Percentiles rank a stretch among this genome's conserved stretches.
These are phyloP conservation scores for Penicillium herquei DNA, from an alignment of 495 filamentous ascomycete genomes.

Conservation along the genomic window DNA sequence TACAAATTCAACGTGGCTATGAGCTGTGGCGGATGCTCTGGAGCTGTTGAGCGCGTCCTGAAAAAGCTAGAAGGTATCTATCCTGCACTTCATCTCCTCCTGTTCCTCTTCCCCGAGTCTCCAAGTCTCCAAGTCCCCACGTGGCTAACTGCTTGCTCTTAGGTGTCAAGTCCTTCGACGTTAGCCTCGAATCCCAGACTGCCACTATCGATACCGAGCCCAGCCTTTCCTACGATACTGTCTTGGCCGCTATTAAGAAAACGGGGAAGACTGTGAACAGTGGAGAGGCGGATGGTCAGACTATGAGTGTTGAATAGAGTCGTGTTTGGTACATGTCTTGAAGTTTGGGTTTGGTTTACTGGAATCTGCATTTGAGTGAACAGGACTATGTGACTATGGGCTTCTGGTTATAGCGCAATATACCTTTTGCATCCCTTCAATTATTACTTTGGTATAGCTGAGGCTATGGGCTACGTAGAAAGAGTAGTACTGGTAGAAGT, in stretches of 20 bases:
- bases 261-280: constrained; percentile 87
- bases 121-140: not conserved
- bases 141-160: not conserved
- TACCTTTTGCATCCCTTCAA: constrained; percentile 2
- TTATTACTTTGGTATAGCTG: no score
- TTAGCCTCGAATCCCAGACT: constrained; percentile 79
- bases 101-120: not conserved
- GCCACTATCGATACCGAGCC: constrained; percentile 68
- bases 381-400: not conserved
- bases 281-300: constrained; percentile 59
- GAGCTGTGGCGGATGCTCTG: constrained; percentile 69
- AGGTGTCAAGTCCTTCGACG: constrained; percentile 86
- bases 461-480: no score
- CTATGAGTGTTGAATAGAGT: constrained; percentile 30
- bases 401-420: constrained; percentile 5
- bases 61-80: constrained; percentile 81
- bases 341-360: not conserved
- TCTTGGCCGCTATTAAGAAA: constrained; percentile 88
- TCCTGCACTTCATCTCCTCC: not conserved
- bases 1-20: constrained; percentile 72
- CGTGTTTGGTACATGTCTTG: no score
- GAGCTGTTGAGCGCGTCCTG: constrained; percentile 85
- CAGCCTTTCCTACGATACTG: constrained; percentile 68
- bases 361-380: not conserved
- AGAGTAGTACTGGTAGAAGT: no score